phyloP scores from a whole-genome alignment of 2,329 filamentous ascomycete species.

The Diaporthe citriasiana region DNA sequence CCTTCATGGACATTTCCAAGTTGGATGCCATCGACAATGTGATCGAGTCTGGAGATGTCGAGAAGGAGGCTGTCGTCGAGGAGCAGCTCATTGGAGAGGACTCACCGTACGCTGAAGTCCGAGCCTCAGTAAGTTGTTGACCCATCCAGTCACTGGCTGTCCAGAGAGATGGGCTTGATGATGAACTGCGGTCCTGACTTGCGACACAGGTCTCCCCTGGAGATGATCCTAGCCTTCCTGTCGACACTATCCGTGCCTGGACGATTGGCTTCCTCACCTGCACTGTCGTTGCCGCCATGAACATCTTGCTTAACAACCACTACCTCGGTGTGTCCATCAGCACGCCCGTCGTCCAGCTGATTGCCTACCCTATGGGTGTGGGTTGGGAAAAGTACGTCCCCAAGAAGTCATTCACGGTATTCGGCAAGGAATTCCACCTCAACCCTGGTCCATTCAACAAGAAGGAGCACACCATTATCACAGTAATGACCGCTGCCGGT shows the following conservation, averaged over 20 bases:
- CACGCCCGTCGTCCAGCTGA: slow-evolving; percentile 38
- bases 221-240: slow-evolving; percentile 17
- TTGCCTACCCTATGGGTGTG: slow-evolving; percentile 37
- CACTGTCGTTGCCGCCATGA: not conserved
- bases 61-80: slow-evolving; percentile 30
- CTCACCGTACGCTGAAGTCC: slow-evolving; percentile 38
- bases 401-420: slow-evolving; percentile 30
- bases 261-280: not conserved
- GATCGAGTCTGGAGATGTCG: slow-evolving; percentile 11
- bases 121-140: slow-evolving; percentile 13
- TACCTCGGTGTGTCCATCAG: slow-evolving; percentile 40
- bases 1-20: slow-evolving; percentile 31
- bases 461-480: slow-evolving; percentile 43
- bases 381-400: slow-evolving; percentile 30
- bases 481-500: slow-evolving; percentile 21
- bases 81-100: slow-evolving; percentile 37
- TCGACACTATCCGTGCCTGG: slow-evolving; percentile 29
- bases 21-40: slow-evolving; percentile 23
- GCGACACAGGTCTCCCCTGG: slow-evolving; percentile 16
- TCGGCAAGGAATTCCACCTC: slow-evolving; percentile 31
- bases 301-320: slow-evolving; percentile 32
- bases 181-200: not conserved
- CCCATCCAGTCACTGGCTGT: not conserved
- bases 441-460: slow-evolving; percentile 39
- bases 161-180: not conserved